Evolutionary conservation across 345 rosid species (phyloP).

Genomic region (Streptanthus diversifolius): DNA sequence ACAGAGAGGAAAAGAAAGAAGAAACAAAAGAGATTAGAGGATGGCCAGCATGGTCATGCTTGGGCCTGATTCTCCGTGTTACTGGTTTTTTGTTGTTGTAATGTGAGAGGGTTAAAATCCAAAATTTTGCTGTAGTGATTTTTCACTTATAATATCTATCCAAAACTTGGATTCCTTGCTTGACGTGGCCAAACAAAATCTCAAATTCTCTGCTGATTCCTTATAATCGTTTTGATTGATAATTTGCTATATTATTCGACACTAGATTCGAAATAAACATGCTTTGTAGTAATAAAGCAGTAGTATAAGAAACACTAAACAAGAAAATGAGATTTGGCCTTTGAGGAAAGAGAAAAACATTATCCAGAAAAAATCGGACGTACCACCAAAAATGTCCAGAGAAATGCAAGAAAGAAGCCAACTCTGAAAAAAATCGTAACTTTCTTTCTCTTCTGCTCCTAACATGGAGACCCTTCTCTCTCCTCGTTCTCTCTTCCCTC

Average conservation of each 20-base stretch:
- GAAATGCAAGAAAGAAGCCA: neutral
- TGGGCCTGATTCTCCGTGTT: constrained; percentile 14
- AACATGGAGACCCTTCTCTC: constrained; percentile 20
- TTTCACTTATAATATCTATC: constrained; percentile 1
- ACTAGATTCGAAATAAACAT: neutral
- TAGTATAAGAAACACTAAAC: neutral
- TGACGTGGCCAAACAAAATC: constrained; percentile 26
- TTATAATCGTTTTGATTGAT: neutral
- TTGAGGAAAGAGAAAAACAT: neutral
- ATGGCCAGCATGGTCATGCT: constrained; percentile 34
- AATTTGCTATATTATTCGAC: neutral
- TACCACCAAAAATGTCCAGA: neutral
- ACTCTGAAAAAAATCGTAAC: neutral
- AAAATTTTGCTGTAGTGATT: constrained; percentile 1
- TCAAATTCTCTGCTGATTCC: neutral
- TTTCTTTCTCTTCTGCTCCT: neutral
- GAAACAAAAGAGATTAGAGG: constrained; percentile 52
- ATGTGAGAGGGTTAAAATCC: neutral
- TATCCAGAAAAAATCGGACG: constrained; percentile 6
- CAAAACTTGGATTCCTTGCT: constrained; percentile 20
- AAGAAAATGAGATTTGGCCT: neutral
- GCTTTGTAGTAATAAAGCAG: neutral
- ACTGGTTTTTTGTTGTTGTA: neutral
- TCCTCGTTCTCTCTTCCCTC: constrained; percentile 16
- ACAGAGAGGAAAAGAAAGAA: constrained; percentile 58